Base-by-base conservation (phyloP, 2,329 filamentous ascomycete genomes). In the Capronia epimyces region DNA sequence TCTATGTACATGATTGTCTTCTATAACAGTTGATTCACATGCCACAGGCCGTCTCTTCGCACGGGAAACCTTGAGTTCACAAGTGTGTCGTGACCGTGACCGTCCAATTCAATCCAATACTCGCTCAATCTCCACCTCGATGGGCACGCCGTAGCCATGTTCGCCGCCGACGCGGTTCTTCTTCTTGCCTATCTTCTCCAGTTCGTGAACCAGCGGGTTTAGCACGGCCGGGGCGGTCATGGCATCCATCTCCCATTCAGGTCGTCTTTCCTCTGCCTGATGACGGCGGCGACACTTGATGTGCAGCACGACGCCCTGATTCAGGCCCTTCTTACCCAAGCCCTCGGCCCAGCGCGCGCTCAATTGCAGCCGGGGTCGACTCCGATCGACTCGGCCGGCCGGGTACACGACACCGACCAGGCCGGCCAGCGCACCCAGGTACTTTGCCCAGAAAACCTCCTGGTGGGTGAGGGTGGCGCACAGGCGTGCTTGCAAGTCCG, bases 161-260 rank as follows among this genome's bases (percentile, higher is more conserved):
- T 66, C 57, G 7, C 65, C 66, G 15, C 65, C 65, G 36, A 67
- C 62, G 55, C 66, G 65, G 42, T 68, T 60, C 60, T 69, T 69
- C 49, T 64, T 66, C 52, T 68, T 69, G 1, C 66, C 66, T 3
- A 68, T 59, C 51, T 65, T 66, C 48, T 66, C 57, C n/a, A 68
- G 52, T 37, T 63, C 64, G 22, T 64, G 57, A 8, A 68, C 39
- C 37, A 63, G 56, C 21, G 61, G 62, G 32, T 63, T 63, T n/a
- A 68, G 24, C 39, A 62, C 61, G 16, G 59, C 46, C 18, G 50
- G 50, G 10, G 42, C 22, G 4, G 50, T 57, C 52, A 60, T 47
- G 7, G 49, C 22, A 15, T 56, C 58, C 5, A 31, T 32, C 6
- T 32, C 7, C 20, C 9, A 25, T 8, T 42, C 50, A n/a, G n/a